Percentiles rank a stretch among this genome's conserved stretches.
These are phyloP conservation scores for Yarrowia yakushimensis DNA, from an alignment of 805 yeast species.

Conservation along the genomic window DNA sequence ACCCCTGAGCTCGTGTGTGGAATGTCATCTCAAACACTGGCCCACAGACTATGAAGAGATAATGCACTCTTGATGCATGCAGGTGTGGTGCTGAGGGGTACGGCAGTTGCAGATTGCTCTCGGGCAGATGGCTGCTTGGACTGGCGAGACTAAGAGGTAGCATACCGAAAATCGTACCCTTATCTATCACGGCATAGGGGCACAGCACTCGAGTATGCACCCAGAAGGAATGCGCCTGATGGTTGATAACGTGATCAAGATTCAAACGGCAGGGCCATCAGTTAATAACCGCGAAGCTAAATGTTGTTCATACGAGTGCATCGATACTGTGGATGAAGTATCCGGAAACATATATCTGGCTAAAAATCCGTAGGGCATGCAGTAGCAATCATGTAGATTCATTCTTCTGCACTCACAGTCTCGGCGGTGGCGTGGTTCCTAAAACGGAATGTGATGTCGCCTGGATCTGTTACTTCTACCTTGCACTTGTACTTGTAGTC, in stretches of 20 bases:
- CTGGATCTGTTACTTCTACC: too few species aligned
- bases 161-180: too few species aligned
- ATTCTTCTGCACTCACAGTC: too few species aligned
- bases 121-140: background rate
- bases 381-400: too few species aligned
- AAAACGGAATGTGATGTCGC: too few species aligned
- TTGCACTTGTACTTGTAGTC: too few species aligned
- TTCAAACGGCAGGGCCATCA: too few species aligned
- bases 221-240: background rate
- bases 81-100: slow-evolving; percentile 14
- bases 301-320: background rate
- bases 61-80: background rate
- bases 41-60: background rate
- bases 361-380: too few species aligned
- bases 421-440: too few species aligned
- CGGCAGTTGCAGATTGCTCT: background rate
- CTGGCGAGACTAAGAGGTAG: background rate
- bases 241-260: slow-evolving; percentile 4
- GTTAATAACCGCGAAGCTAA: background rate
- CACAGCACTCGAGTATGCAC: background rate
- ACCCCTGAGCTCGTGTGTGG: background rate
- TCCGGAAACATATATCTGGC: too few species aligned
- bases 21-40: background rate
- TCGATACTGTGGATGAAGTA: too few species aligned
- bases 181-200: too few species aligned